These are phyloP conservation scores for Peterozyma toletana DNA, from an alignment of 805 yeast genomes.

Conservation along the genomic window DNA sequence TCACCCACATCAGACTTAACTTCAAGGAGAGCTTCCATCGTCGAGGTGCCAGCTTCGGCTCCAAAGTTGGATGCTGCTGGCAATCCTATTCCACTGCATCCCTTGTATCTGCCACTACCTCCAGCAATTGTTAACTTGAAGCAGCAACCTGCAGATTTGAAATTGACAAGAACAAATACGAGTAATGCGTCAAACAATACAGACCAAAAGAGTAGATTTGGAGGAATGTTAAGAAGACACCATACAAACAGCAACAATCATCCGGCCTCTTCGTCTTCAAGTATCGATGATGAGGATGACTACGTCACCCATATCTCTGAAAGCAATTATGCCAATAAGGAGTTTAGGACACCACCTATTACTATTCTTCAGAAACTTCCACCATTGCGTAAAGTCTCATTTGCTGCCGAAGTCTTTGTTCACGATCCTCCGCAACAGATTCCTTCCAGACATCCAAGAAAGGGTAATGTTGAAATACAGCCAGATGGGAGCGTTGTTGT, in stretches of 20 bases:
- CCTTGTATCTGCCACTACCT: conserved; percentile 36
- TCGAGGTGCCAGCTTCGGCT: conserved; percentile 20
- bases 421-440: conserved; percentile 92
- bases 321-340: conserved; percentile 6
- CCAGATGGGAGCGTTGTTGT: conserved; percentile 25
- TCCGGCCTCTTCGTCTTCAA: neutral
- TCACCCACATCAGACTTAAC: neutral
- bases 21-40: conserved; percentile 16
- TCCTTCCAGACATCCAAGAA: conserved; percentile 76
- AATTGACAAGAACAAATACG: conserved; percentile 1
- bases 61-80: conserved; percentile 30
- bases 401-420: conserved; percentile 66
- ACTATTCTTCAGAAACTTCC: conserved; percentile 16
- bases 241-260: neutral
- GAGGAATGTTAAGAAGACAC: conserved; percentile 1
- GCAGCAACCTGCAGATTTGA: conserved; percentile 1
- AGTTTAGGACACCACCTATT: conserved; percentile 19
- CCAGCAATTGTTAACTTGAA: conserved; percentile 31
- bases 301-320: conserved; percentile 8
- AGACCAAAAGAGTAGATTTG: neutral
- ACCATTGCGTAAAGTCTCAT: conserved; percentile 59
- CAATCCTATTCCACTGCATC: conserved; percentile 46
- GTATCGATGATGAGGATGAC: conserved; percentile 6
- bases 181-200: conserved; percentile 8
- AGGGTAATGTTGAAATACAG: conserved; percentile 57